Evolutionary conservation across 768 basidiomycete genomes (phyloP).

Genomic region (Crucibulum laeve): DNA sequence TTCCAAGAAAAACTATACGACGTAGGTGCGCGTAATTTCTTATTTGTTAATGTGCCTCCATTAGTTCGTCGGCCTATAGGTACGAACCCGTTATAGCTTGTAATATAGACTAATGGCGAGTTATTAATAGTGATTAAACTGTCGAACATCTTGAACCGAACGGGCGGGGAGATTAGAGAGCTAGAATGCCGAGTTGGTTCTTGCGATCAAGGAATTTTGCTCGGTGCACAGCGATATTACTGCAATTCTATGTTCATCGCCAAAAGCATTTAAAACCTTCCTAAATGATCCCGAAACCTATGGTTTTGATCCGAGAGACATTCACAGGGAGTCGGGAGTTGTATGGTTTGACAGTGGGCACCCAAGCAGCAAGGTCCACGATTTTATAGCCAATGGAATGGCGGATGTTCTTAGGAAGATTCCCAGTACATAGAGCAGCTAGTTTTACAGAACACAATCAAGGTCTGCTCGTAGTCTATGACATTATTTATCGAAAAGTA

Average conservation of each 20-base stretch:
- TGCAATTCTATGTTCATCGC: constrained; percentile 45
- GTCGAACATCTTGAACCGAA: constrained; percentile 8
- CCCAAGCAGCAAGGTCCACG: constrained; percentile 47
- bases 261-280: constrained; percentile 38
- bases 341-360: constrained; percentile 54
- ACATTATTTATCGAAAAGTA: no score
- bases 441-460: no score
- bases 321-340: constrained; percentile 24
- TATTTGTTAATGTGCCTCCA: constrained; percentile 59
- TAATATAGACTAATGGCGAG: not conserved
- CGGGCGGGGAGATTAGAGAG: constrained; percentile 8
- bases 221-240: constrained; percentile 38
- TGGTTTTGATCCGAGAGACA: constrained; percentile 32
- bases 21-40: constrained; percentile 47
- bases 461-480: no score
- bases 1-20: constrained; percentile 46
- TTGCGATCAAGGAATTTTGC: constrained; percentile 29
- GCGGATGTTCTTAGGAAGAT: constrained; percentile 26
- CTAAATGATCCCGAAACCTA: constrained; percentile 39
- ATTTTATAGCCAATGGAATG: constrained; percentile 40
- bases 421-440: no score
- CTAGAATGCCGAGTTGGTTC: constrained; percentile 44
- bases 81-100: constrained; percentile 8
- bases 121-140: not conserved
- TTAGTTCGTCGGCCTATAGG: constrained; percentile 46